A percentile compares a stretch with the other conserved stretches of the same genome.
These are phyloP conservation scores for Aspergillus flavus DNA, from an alignment of 2,329 filamentous ascomycete genomes.

Conservation along the genomic window DNA sequence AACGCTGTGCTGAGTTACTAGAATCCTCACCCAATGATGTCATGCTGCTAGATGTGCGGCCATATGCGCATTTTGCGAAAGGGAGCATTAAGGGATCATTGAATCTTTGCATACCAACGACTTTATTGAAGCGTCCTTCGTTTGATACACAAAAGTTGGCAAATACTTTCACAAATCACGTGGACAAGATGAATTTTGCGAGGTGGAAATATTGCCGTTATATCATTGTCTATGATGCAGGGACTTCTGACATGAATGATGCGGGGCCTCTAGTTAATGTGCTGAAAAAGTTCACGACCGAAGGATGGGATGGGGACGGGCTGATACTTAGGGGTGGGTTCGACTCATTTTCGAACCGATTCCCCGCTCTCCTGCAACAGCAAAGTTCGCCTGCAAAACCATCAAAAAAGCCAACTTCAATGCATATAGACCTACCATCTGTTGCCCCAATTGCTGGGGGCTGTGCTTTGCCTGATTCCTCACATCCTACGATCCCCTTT, in stretches of 20 bases:
- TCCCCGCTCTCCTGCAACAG: slow-evolving; percentile 53
- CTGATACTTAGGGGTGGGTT: slow-evolving; percentile 84
- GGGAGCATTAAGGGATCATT: slow-evolving; percentile 78
- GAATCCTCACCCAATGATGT: slow-evolving; percentile 55
- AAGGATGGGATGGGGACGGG: slow-evolving; percentile 75
- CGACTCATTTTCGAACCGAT: slow-evolving; percentile 68
- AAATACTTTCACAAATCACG: slow-evolving; percentile 76
- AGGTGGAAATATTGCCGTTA: slow-evolving; percentile 73
- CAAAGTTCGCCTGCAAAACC: slow-evolving; percentile 31
- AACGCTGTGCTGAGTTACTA: slow-evolving; percentile 61
- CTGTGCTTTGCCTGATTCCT: slow-evolving; percentile 72
- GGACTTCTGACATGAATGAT: slow-evolving; percentile 77
- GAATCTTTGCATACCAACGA: slow-evolving; percentile 94
- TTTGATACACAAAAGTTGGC: slow-evolving; percentile 87
- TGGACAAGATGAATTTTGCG: slow-evolving; percentile 72
- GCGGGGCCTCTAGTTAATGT: slow-evolving; percentile 80
- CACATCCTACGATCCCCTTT: slow-evolving; percentile 78
- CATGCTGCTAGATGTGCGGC: slow-evolving; percentile 81
- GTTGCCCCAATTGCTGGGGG: slow-evolving; percentile 84
- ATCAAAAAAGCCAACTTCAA: slow-evolving; percentile 54
- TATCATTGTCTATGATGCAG: slow-evolving; percentile 85
- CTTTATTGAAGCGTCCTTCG: slow-evolving; percentile 83
- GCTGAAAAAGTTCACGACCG: slow-evolving; percentile 86
- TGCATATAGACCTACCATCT: slow-evolving; percentile 54
- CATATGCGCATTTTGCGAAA: slow-evolving; percentile 77